These are phyloP conservation scores for Fomitopsis serialis DNA, from an alignment of 768 basidiomycete species.

Conservation along the genomic window DNA sequence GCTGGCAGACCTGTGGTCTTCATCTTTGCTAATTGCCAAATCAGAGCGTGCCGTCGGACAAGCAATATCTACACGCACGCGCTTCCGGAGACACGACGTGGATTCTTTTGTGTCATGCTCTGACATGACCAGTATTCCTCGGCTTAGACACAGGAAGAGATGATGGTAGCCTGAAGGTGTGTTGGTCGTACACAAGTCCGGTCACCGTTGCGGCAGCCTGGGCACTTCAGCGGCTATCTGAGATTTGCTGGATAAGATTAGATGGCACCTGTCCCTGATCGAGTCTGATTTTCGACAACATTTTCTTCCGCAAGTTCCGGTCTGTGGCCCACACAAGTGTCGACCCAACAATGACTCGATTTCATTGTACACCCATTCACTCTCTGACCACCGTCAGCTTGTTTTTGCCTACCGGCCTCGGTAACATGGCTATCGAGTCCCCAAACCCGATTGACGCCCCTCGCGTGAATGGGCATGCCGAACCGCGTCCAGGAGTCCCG, in stretches of 20 bases:
- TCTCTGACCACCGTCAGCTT: too few relatives aligned
- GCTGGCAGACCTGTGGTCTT: constrained; percentile 20
- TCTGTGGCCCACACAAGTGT: too few relatives aligned
- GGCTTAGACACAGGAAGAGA: too few relatives aligned
- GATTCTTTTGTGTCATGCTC: background rate
- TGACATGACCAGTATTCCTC: too few relatives aligned
- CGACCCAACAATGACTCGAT: background rate
- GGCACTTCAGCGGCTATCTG: background rate
- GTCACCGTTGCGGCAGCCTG: too few relatives aligned
- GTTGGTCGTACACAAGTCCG: too few relatives aligned
- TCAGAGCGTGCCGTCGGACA: background rate
- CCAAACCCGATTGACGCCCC: background rate
- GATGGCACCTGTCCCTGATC: background rate
- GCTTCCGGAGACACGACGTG: constrained; percentile 13
- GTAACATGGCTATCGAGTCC: background rate
- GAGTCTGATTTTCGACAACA: too few relatives aligned
- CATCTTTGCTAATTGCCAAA: constrained; percentile 15
- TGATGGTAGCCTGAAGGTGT: too few relatives aligned
- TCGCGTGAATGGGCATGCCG: background rate
- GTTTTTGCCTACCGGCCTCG: background rate
- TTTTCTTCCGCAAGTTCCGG: too few relatives aligned
- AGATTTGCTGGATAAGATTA: background rate
- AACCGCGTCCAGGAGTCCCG: background rate
- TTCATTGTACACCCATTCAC: background rate
- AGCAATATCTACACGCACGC: constrained; percentile 7